These are phyloP conservation scores for Xerocomellus intermedius DNA, from an alignment of 768 basidiomycete species.

Conservation along the genomic window DNA sequence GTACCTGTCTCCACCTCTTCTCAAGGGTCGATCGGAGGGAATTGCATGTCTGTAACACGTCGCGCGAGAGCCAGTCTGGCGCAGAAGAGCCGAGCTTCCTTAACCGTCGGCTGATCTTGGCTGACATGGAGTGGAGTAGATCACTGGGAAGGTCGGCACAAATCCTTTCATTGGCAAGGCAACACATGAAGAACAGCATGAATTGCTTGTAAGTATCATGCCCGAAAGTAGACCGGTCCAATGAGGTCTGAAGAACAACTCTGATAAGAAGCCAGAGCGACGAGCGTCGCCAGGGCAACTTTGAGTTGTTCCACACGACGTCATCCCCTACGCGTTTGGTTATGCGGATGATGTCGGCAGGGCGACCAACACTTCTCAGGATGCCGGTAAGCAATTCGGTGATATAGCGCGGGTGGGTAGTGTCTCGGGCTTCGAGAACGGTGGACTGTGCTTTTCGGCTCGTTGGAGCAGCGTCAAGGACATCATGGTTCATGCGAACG, in stretches of 20 bases:
- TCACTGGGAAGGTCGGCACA: constrained; percentile 26
- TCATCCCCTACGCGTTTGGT: constrained; percentile 48
- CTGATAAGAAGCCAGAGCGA: constrained; percentile 50
- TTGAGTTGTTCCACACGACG: constrained; percentile 39
- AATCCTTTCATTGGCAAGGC: constrained; percentile 9
- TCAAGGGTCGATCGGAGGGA: constrained; percentile 25
- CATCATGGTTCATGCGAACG: constrained; percentile 31
- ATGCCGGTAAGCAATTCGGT: constrained; percentile 49
- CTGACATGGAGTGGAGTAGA: constrained; percentile 35
- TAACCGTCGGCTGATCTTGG: constrained; percentile 39
- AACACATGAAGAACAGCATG: constrained; percentile 31
- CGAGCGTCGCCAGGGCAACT: constrained; percentile 49
- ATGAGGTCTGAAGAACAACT: constrained; percentile 42
- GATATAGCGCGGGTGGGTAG: constrained; percentile 46
- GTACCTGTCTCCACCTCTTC: constrained; percentile 37
- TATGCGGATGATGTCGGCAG: constrained; percentile 30
- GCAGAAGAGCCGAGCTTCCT: constrained; percentile 33
- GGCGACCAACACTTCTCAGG: constrained; percentile 37
- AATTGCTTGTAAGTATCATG: constrained; percentile 32
- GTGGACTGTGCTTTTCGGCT: constrained; percentile 38
- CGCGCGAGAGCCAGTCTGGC: constrained; percentile 16
- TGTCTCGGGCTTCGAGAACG: constrained; percentile 40
- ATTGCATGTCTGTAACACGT: constrained; percentile 7
- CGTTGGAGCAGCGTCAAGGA: constrained; percentile 34
- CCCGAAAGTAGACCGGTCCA: constrained; percentile 17